phyloP scores from a whole-genome alignment of 148 eudicot genomes.

The Salicornia ramosissima region DNA sequence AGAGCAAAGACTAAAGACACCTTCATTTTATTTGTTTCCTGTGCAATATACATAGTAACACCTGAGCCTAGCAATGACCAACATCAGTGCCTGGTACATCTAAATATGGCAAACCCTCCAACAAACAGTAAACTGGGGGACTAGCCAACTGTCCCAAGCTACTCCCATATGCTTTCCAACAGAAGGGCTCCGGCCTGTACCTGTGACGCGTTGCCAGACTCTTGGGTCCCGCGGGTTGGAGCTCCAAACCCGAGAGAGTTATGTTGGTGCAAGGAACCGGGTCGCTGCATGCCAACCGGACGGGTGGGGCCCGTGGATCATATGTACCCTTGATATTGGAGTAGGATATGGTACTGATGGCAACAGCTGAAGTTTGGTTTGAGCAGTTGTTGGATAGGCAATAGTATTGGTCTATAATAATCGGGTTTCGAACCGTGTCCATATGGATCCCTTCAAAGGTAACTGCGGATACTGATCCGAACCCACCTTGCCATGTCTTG shows the following conservation, averaged over 20 bases:
- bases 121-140: conserved; percentile 63
- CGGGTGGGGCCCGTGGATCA: conserved; percentile 52
- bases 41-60: background rate
- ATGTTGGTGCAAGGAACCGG: conserved; percentile 62
- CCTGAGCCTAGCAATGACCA: conserved; percentile 36
- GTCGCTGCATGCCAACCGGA: conserved; percentile 68
- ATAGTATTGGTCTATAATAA: conserved; percentile 84
- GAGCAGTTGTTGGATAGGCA: conserved; percentile 51
- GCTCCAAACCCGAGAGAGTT: conserved; percentile 45
- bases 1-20: no score
- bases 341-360: conserved; percentile 38
- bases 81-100: conserved; percentile 26
- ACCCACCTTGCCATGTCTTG: conserved; percentile 99
- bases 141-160: conserved; percentile 16
- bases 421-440: conserved; percentile 86
- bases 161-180: conserved; percentile 83
- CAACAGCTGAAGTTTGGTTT: conserved; percentile 71
- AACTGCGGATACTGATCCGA: conserved; percentile 63
- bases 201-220: conserved; percentile 10
- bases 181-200: conserved; percentile 38
- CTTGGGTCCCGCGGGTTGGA: conserved; percentile 35
- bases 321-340: conserved; percentile 65
- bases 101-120: conserved; percentile 46
- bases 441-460: conserved; percentile 58
- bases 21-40: background rate